Conservation (phyloP, 192 early-diverging fungal genomes). For the Coemansia javaensis region DNA sequence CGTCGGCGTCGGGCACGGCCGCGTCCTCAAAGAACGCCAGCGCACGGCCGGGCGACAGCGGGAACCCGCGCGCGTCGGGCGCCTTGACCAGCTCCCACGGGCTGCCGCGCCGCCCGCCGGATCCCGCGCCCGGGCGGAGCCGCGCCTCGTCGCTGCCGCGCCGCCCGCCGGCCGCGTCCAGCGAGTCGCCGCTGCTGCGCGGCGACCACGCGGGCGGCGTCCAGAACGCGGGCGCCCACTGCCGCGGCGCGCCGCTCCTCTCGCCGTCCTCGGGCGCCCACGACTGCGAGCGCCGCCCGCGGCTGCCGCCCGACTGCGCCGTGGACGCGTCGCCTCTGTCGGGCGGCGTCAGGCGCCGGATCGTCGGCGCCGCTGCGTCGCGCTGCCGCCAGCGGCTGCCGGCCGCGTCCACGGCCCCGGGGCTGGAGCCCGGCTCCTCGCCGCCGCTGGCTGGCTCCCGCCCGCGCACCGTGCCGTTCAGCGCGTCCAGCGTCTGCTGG, state of each 20-base stretch:
- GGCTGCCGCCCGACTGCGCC: not conserved
- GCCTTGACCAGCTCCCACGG: conserved; percentile 42
- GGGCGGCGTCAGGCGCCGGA: conserved; percentile 9
- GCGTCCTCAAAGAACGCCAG: conserved; percentile 36
- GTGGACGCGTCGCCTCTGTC: not conserved
- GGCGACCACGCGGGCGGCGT: conserved; percentile 36
- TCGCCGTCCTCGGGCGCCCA: too few relatives aligned
- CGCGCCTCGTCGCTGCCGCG: conserved; percentile 19
- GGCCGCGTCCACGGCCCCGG: not conserved
- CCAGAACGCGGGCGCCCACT: conserved; percentile 42
- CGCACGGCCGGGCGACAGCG: conserved; percentile 17
- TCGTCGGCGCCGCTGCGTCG: conserved; percentile 7
- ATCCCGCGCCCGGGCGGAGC: not conserved
- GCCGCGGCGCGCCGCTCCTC: too few relatives aligned
- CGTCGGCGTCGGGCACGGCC: conserved; percentile 35
- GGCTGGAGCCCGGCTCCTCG: too few relatives aligned
- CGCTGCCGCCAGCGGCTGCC: conserved; percentile 14
- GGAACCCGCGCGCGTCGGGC: conserved; percentile 17
- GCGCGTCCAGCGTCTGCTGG: conserved; percentile 44
- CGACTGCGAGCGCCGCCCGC: not conserved
- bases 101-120: conserved; percentile 15
- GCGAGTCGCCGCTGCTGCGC: conserved; percentile 15
- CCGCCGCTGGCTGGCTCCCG: not conserved
- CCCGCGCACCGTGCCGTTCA: conserved; percentile 26
- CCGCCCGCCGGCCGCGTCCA: conserved; percentile 10